A percentile compares a stretch with the other conserved stretches of the same genome.
Evolutionary conservation across 148 eudicot genomes (phyloP).

Genomic region (Fagopyrum tataricum): DNA sequence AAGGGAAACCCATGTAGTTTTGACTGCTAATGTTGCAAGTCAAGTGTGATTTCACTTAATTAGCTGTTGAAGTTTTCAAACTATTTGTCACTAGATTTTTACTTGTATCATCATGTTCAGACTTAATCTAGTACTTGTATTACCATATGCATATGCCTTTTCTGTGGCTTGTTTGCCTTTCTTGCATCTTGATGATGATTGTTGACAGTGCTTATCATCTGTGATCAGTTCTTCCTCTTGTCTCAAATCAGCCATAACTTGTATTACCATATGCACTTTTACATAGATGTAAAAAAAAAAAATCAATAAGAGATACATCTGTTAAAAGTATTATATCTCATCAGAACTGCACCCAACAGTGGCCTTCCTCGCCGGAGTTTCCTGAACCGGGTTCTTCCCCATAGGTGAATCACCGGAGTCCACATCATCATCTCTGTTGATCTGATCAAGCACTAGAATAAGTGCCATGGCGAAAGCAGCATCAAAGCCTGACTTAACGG

Average conservation of each 20-base stretch:
- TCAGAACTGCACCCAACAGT: background rate
- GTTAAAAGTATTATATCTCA: no score
- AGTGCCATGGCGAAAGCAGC: conserved; percentile 84
- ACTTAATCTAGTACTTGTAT: conserved; percentile 1
- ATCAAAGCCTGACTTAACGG: conserved; percentile 51
- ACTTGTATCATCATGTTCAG: conserved; percentile 10
- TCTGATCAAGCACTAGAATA: conserved; percentile 67
- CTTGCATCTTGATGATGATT: background rate
- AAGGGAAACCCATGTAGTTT: background rate
- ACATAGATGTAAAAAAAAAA: no score
- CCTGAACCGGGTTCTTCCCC: background rate
- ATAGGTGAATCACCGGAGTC: background rate
- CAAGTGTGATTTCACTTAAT: background rate
- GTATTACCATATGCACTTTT: no score
- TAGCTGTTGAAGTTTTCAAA: background rate
- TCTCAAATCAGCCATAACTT: no score
- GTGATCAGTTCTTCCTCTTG: background rate
- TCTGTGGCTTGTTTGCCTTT: background rate
- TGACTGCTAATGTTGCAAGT: conserved; percentile 6
- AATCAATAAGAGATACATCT: no score
- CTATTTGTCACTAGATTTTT: conserved; percentile 1
- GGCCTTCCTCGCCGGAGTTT: background rate
- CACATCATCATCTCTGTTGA: conserved; percentile 19
- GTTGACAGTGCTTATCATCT: background rate
- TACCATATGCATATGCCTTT: background rate